These are phyloP conservation scores for Azolla pinnata DNA, from an alignment of 75 land plant species.

Conservation along the genomic window DNA sequence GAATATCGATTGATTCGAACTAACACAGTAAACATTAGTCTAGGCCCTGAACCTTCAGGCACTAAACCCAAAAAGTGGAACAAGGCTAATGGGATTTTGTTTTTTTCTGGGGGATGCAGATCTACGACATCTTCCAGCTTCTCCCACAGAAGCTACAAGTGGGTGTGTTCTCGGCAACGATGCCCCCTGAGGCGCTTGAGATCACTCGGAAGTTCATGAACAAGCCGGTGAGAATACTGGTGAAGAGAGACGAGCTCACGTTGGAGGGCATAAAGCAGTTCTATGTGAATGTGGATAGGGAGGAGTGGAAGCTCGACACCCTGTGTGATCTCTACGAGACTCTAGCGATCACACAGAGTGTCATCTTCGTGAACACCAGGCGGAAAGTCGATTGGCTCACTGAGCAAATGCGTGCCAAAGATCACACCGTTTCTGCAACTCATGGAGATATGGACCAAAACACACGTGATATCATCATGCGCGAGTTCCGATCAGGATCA, in stretches of 20 bases:
- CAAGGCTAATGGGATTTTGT: not conserved
- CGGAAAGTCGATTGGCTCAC: slow-evolving; percentile 62
- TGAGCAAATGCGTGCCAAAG: slow-evolving; percentile 46
- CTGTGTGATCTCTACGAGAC: slow-evolving; percentile 52
- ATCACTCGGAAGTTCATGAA: slow-evolving; percentile 64
- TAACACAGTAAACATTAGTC: too few relatives aligned
- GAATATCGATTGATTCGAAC: too few relatives aligned
- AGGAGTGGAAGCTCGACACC: slow-evolving; percentile 46
- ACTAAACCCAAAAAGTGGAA: not conserved
- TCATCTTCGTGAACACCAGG: slow-evolving; percentile 56
- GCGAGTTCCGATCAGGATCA: slow-evolving; percentile 77
- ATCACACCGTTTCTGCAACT: slow-evolving; percentile 60
- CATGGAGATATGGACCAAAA: slow-evolving; percentile 71
- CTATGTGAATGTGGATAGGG: slow-evolving; percentile 38
- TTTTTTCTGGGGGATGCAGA: slow-evolving; percentile 16
- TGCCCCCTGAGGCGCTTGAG: slow-evolving; percentile 66
- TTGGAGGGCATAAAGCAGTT: slow-evolving; percentile 50
- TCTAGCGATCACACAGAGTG: slow-evolving; percentile 66
- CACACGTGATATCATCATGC: slow-evolving; percentile 59
- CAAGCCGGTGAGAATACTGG: slow-evolving; percentile 57
- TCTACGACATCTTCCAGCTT: slow-evolving; percentile 45
- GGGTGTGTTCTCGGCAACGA: slow-evolving; percentile 59
- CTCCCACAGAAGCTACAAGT: slow-evolving; percentile 50
- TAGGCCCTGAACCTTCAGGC: too few relatives aligned
- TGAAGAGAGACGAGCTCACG: slow-evolving; percentile 50